Conservation (phyloP, 2,329 filamentous ascomycete genomes). For the Phyllosticta capitalensis region DNA sequence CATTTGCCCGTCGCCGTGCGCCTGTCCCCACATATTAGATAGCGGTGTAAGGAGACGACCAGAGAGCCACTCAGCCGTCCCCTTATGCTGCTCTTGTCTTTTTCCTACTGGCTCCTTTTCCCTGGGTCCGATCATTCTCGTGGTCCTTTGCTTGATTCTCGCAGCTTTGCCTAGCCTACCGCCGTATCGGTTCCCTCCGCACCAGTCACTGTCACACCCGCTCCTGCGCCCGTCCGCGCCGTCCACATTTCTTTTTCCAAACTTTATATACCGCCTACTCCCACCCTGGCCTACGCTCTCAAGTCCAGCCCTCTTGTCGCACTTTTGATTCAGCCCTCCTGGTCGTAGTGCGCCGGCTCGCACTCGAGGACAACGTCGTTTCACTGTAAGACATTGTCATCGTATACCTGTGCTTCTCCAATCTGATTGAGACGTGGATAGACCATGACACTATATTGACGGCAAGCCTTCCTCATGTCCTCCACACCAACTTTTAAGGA, state of each 20-base stretch:
- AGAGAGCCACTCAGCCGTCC: neutral
- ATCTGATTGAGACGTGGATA: neutral
- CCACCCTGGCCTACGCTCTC: neutral
- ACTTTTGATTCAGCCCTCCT: neutral
- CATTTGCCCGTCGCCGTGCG: conserved; percentile 3
- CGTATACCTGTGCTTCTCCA: neutral
- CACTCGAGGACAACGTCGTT: neutral
- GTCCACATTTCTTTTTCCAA: neutral
- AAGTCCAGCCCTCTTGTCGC: conserved; percentile 2
- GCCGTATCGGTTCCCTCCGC: neutral
- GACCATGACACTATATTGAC: neutral
- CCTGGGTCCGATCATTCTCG: conserved; percentile 6
- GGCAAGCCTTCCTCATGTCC: neutral
- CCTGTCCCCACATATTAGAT: conserved; percentile 7
- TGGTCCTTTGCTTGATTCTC: neutral
- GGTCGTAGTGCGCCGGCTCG: conserved; percentile 9
- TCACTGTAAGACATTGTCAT: neutral
- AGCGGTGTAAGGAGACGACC: conserved; percentile 5
- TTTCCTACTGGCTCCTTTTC: neutral
- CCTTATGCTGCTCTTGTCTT: neutral
- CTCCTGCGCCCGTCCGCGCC: conserved; percentile 5
- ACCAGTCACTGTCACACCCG: neutral
- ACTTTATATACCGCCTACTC: conserved; percentile 4
- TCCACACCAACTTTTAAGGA: neutral
- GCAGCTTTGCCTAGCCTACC: neutral